These are phyloP conservation scores for Sugiyamaella lignohabitans DNA, from an alignment of 805 yeast genomes.

Conservation along the genomic window DNA sequence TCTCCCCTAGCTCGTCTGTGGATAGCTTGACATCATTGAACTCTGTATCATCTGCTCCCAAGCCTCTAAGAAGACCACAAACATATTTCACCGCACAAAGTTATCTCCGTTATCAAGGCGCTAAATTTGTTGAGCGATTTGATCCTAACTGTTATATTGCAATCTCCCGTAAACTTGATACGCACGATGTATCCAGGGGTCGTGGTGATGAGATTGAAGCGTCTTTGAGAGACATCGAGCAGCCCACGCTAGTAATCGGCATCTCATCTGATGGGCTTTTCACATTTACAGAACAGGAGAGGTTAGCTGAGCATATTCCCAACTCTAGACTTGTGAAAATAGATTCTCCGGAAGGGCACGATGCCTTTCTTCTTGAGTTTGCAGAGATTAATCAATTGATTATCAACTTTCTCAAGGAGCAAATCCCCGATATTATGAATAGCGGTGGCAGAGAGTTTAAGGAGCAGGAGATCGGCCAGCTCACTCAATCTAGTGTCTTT, in stretches of 20 bases:
- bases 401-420: constrained; percentile 52
- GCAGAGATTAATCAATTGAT: constrained; percentile 69
- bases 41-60: neutral
- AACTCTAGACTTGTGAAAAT: constrained; percentile 62
- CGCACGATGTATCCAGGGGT: constrained; percentile 88
- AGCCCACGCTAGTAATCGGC: constrained; percentile 82
- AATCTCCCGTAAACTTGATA: constrained; percentile 86
- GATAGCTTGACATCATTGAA: constrained; percentile 3
- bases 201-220: constrained; percentile 44
- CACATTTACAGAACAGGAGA: constrained; percentile 86
- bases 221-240: constrained; percentile 53
- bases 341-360: constrained; percentile 94
- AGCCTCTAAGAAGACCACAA: constrained; percentile 31
- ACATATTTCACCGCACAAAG: constrained; percentile 90
- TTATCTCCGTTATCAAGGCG: constrained; percentile 89
- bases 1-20: constrained; percentile 3
- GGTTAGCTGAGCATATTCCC: constrained; percentile 68
- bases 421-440: constrained; percentile 54
- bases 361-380: constrained; percentile 90
- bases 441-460: constrained; percentile 40
- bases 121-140: constrained; percentile 79
- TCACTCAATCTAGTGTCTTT: constrained; percentile 49
- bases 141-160: constrained; percentile 97
- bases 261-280: constrained; percentile 88
- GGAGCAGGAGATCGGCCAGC: constrained; percentile 35